Evolutionary conservation across 2,329 filamentous ascomycete species (phyloP), one percentile per base, ranked within the genome.

Genomic region (Ramularia endophylla): DNA sequence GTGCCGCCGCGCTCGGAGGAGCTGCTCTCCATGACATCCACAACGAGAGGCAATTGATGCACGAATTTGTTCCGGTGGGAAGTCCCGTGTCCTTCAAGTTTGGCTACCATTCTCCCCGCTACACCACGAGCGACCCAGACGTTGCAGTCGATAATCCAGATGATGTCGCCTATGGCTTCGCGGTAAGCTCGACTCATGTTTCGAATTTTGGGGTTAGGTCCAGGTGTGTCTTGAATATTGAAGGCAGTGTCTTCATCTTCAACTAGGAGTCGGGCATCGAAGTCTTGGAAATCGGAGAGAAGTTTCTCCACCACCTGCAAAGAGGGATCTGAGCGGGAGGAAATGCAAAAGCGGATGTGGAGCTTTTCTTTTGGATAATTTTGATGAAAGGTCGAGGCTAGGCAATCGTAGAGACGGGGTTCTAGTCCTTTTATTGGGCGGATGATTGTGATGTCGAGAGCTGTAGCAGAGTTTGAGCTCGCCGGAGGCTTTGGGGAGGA

Each of bases 71-170:
- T 74, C 20, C 68, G 68, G 4, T 63, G 62, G 37, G 62, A 58
- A n/a, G 48, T 47, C 2, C 74, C 75, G 20, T 71, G 80, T 1
- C 92, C 94, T 59, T 79, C 83, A 1, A 98, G 72, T 61, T 80
- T 83, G 61, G 94, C 87, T 6, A 97, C 86, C 84, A 97, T 92
- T 41, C 89, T 79, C 0, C 85, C 87, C 35, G 85, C 80, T 1
- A 87, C 86, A 8, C 85, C 85, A 31, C 72, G 79, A 5, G 80
- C 80, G 27, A 95, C 75, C 92, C 94, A 98, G 38, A 98, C 81
- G 58, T 98, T 98, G 69, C 89, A 95, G 66, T 98, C 92, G 15
- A 94, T 77, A 37, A 95, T 82, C 92, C 92, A 98, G 16, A 98
- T 74, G 18, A 97, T 75, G 59, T 95, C 88, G 1, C 85, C 83